Percentiles rank a stretch among this genome's conserved stretches.
Conservation (phyloP, 2,329 filamentous ascomycete species). For the Aureobasidium melanogenum region DNA sequence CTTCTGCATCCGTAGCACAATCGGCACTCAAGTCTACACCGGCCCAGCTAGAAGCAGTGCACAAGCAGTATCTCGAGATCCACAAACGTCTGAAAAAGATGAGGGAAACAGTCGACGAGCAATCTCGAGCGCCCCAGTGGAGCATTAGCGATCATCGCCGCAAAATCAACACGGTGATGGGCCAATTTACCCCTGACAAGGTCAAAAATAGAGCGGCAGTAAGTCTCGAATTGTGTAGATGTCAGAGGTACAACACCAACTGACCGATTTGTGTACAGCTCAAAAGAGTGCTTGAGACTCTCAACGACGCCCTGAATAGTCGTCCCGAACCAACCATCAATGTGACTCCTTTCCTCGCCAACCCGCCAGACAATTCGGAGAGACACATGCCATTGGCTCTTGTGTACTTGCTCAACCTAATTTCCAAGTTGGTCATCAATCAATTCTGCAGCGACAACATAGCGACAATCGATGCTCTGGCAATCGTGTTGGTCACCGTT, state of each 20-base stretch:
- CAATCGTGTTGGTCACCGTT: constrained; percentile 65
- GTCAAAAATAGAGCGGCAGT: constrained; percentile 53
- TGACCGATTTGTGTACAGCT: constrained; percentile 25
- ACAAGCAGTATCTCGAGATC: constrained; percentile 45
- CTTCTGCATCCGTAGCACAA: background rate
- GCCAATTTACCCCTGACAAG: constrained; percentile 61
- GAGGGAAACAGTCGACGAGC: constrained; percentile 44
- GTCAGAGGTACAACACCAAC: background rate
- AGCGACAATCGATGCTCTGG: constrained; percentile 60
- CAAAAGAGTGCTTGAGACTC: constrained; percentile 40
- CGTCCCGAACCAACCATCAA: constrained; percentile 21
- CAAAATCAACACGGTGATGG: constrained; percentile 61
- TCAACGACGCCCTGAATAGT: constrained; percentile 37
- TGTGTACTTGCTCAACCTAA: constrained; percentile 67
- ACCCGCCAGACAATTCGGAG: constrained; percentile 34
- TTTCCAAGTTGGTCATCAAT: constrained; percentile 62
- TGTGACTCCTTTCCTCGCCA: constrained; percentile 29
- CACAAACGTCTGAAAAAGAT: constrained; percentile 59
- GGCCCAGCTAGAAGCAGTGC: constrained; percentile 32
- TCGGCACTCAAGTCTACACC: background rate
- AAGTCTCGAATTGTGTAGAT: constrained; percentile 20
- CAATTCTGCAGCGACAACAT: constrained; percentile 42
- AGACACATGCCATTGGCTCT: constrained; percentile 52
- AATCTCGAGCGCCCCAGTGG: constrained; percentile 42
- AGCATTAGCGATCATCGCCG: constrained; percentile 61